Conservation (phyloP, 2,329 filamentous ascomycete species). For the Colletotrichum tropicale region DNA sequence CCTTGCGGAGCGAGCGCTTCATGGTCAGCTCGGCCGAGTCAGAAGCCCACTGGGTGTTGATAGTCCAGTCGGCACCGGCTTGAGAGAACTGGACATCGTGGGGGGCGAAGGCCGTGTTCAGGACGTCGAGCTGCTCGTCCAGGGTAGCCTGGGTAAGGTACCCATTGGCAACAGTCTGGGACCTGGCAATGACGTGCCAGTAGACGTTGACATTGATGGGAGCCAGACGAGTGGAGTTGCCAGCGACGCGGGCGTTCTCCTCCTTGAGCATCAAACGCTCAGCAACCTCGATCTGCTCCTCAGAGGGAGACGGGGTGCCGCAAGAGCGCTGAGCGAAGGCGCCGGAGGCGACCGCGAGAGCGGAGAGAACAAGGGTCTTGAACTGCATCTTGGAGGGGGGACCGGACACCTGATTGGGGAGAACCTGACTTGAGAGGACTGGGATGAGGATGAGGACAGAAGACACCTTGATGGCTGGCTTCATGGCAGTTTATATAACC, state of each 20-base stretch:
- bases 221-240: constrained; percentile 24
- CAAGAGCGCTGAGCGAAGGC: constrained; percentile 17
- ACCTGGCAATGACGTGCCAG: constrained; percentile 39
- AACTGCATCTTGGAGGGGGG: constrained; percentile 7
- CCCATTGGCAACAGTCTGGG: constrained; percentile 31
- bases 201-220: constrained; percentile 42
- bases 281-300: constrained; percentile 12
- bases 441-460: neutral
- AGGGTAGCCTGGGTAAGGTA: constrained; percentile 37
- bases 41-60: constrained; percentile 51
- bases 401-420: constrained; percentile 1
- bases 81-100: constrained; percentile 50
- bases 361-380: constrained; percentile 15
- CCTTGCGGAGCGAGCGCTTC: constrained; percentile 49
- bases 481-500: constrained; percentile 3
- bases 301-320: constrained; percentile 6
- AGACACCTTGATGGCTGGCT: constrained; percentile 6
- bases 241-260: constrained; percentile 9
- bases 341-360: constrained; percentile 11
- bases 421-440: neutral
- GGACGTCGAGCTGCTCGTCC: constrained; percentile 42
- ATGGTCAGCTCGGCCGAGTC: constrained; percentile 44
- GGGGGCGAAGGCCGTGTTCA: constrained; percentile 49
- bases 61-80: constrained; percentile 45
- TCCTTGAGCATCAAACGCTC: constrained; percentile 9